Evolutionary conservation across 1,284 basidiomycete genomes (phyloP).

Genomic region (Pseudozyma thailandica): DNA sequence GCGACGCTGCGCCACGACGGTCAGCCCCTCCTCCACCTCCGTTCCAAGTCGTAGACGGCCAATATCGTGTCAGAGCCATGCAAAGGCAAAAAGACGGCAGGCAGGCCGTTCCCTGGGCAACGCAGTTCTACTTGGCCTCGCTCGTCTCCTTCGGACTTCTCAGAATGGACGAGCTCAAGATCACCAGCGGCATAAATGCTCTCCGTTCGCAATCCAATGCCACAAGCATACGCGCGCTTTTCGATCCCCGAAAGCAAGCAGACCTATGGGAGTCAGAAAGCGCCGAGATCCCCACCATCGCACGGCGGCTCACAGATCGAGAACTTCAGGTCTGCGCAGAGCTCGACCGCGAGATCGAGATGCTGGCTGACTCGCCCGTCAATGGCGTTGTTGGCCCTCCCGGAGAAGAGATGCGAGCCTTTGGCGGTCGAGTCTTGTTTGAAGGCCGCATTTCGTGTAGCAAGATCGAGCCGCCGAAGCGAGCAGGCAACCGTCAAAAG

Average conservation of each 20-base stretch:
- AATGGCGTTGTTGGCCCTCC: constrained; percentile 36
- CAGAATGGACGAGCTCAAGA: constrained; percentile 19
- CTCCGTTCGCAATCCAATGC: constrained; percentile 22
- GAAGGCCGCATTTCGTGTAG: constrained; percentile 21
- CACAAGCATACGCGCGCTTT: constrained; percentile 15
- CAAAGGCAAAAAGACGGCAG: constrained; percentile 11
- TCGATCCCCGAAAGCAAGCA: constrained; percentile 14
- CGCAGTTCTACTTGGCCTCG: constrained; percentile 34
- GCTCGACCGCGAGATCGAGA: constrained; percentile 31
- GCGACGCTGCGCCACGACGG: no score
- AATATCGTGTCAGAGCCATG: constrained; percentile 22
- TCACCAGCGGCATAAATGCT: constrained; percentile 12
- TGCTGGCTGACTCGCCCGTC: constrained; percentile 4
- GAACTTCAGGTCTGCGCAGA: constrained; percentile 23
- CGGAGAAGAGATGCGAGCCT: constrained; percentile 28
- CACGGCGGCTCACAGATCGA: constrained; percentile 14
- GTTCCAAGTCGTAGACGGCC: constrained; percentile 10
- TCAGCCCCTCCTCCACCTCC: no score
- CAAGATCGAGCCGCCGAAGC: constrained; percentile 1
- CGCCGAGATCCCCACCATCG: constrained; percentile 4
- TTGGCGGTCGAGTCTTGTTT: constrained; percentile 37
- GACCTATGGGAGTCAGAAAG: constrained; percentile 11
- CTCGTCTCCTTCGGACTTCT: constrained; percentile 18
- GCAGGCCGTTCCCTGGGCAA: constrained; percentile 29
- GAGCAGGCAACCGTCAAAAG: neutral